These are phyloP conservation scores for Aspergillus spinulosporus DNA, from an alignment of 2,329 filamentous ascomycete genomes.

Conservation along the genomic window DNA sequence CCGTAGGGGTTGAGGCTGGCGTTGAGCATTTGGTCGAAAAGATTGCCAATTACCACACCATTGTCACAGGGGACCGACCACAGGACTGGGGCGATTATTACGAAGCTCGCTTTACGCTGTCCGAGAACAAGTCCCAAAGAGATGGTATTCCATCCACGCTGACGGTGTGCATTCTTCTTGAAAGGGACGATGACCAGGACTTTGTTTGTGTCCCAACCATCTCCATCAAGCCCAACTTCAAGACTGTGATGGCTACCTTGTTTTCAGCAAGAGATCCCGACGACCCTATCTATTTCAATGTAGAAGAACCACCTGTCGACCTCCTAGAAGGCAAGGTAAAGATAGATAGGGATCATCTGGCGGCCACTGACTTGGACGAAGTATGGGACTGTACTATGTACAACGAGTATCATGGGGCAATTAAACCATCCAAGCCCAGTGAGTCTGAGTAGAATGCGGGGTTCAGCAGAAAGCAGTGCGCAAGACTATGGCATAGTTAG, in stretches of 20 bases:
- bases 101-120: constrained; percentile 1
- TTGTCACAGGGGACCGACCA: background rate
- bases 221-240: background rate
- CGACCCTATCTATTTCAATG: background rate
- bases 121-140: background rate
- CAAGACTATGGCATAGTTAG: background rate
- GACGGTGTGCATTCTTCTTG: constrained; percentile 6
- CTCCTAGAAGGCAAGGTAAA: background rate
- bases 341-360: background rate
- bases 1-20: background rate
- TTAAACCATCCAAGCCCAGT: background rate
- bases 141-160: constrained; percentile 1
- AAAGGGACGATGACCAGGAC: constrained; percentile 5
- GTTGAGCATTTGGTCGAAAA: background rate
- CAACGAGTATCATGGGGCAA: background rate
- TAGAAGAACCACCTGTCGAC: background rate
- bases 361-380: background rate
- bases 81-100: constrained; percentile 4
- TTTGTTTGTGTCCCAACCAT: background rate
- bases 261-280: constrained; percentile 1
- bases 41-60: background rate
- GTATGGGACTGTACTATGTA: constrained; percentile 7
- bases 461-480: background rate
- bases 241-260: background rate
- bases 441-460: background rate